Evolutionary conservation across 192 early-diverging fungal species (phyloP).

Genomic region (Linnemannia elongata): DNA sequence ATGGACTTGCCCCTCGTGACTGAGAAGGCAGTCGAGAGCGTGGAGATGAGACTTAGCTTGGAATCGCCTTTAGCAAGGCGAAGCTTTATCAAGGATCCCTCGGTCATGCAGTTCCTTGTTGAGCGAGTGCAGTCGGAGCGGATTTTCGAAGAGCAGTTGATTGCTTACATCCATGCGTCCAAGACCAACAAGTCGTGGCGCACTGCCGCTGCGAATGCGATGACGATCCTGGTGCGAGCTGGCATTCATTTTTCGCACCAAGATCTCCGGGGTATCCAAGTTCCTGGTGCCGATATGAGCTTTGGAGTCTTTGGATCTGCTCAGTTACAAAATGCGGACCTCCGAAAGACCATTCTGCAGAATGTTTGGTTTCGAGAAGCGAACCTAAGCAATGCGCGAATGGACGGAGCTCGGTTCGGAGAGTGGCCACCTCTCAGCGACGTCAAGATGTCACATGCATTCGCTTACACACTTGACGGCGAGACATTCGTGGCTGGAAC

Average conservation of each 20-base stretch:
- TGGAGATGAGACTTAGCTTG: background rate
- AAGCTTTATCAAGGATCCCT: constrained; percentile 1
- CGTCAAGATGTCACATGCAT: too few species aligned
- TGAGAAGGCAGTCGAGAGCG: background rate
- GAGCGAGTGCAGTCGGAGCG: background rate
- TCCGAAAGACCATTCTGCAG: background rate
- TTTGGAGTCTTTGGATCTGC: background rate
- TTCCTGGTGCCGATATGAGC: background rate
- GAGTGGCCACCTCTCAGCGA: background rate
- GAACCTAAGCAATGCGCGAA: background rate
- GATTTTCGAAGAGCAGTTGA: background rate
- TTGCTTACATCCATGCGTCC: background rate
- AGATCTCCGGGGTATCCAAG: background rate
- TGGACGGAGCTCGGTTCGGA: background rate
- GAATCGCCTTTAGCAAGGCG: background rate
- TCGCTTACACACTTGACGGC: too few species aligned
- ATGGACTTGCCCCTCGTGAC: too few species aligned
- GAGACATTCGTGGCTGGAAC: background rate
- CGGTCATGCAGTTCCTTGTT: constrained; percentile 7
- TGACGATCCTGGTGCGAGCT: constrained; percentile 24
- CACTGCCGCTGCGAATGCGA: constrained; percentile 23
- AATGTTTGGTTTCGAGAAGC: background rate
- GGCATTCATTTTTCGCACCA: too few species aligned
- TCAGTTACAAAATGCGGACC: background rate
- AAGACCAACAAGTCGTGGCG: constrained; percentile 17